Conservation (phyloP, 192 early-diverging fungal genomes). For the Gonapodya sp. region DNA sequence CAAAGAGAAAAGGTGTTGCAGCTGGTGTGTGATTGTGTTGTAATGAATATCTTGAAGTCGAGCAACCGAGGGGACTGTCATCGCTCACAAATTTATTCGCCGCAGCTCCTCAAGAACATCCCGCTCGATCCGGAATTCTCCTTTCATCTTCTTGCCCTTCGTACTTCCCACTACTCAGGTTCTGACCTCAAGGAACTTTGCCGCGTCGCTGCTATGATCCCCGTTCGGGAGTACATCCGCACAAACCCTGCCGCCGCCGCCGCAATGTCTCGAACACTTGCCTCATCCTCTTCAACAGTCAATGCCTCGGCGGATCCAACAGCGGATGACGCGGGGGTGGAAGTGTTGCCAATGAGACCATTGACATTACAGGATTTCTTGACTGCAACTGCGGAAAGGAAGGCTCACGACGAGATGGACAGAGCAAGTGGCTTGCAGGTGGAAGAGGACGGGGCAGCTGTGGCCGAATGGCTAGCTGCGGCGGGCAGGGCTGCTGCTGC, state of each 20-base stretch:
- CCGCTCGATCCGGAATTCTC: conserved; percentile 47
- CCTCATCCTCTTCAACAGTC: background rate
- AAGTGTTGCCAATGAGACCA: background rate
- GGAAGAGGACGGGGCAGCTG: background rate
- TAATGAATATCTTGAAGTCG: background rate
- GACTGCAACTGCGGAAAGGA: background rate
- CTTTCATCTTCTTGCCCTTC: conserved; percentile 62
- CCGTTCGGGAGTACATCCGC: conserved; percentile 77
- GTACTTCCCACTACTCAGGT: conserved; percentile 77
- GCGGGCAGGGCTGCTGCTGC: background rate
- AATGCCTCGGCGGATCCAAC: background rate
- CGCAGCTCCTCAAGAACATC: conserved; percentile 62
- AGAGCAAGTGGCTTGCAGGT: background rate
- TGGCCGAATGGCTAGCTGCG: background rate
- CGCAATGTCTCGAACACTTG: background rate
- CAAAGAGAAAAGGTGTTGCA: conserved; percentile 79
- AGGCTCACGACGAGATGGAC: background rate
- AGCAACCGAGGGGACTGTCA: conserved; percentile 25
- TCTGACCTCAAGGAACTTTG: conserved; percentile 98
- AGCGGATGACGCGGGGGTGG: background rate
- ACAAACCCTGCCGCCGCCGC: background rate
- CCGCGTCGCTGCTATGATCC: conserved; percentile 91
- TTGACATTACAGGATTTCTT: background rate
- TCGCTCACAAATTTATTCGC: background rate
- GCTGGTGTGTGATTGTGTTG: conserved; percentile 32